Evolutionary conservation across 805 yeast species (phyloP).

Genomic region (Suhomyces sp.): DNA sequence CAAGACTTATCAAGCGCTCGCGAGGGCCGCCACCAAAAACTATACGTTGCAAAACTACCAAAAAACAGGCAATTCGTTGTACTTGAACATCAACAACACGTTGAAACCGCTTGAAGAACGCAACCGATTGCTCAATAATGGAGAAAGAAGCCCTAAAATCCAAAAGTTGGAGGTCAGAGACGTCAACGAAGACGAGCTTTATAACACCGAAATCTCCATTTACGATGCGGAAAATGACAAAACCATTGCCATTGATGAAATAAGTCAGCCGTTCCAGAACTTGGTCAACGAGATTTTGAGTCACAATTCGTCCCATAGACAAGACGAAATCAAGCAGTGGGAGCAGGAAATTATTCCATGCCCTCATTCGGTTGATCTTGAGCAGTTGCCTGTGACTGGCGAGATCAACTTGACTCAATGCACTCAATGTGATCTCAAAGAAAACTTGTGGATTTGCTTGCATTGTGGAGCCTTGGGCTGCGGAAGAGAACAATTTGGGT

Average conservation of each 20-base stretch:
- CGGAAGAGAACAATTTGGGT: conserved; percentile 93
- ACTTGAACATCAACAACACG: conserved; percentile 55
- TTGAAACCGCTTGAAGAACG: conserved; percentile 41
- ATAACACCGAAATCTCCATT: conserved; percentile 42
- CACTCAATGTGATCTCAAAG: conserved; percentile 56
- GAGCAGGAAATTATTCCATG: conserved; percentile 83
- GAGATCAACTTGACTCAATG: conserved; percentile 44
- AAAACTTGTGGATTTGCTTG: conserved; percentile 90
- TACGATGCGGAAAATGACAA: conserved; percentile 37
- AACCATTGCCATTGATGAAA: conserved; percentile 18
- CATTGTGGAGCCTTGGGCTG: conserved; percentile 91
- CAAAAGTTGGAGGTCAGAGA: conserved; percentile 68
- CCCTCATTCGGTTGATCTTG: conserved; percentile 62
- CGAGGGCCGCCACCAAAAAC: conserved; percentile 38
- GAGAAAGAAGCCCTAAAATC: conserved; percentile 41
- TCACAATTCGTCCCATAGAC: conserved; percentile 57
- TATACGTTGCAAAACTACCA: conserved; percentile 59
- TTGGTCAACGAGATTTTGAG: conserved; percentile 46
- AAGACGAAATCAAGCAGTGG: conserved; percentile 85
- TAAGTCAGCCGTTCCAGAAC: conserved; percentile 19
- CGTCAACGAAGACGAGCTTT: conserved; percentile 60
- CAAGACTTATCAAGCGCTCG: conserved; percentile 67
- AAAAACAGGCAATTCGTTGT: conserved; percentile 52
- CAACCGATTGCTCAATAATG: conserved; percentile 16
- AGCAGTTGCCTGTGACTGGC: conserved; percentile 27